phyloP scores from a whole-genome alignment of 1,139 yeast genomes.

The Entelexis sorbosivorans region DNA sequence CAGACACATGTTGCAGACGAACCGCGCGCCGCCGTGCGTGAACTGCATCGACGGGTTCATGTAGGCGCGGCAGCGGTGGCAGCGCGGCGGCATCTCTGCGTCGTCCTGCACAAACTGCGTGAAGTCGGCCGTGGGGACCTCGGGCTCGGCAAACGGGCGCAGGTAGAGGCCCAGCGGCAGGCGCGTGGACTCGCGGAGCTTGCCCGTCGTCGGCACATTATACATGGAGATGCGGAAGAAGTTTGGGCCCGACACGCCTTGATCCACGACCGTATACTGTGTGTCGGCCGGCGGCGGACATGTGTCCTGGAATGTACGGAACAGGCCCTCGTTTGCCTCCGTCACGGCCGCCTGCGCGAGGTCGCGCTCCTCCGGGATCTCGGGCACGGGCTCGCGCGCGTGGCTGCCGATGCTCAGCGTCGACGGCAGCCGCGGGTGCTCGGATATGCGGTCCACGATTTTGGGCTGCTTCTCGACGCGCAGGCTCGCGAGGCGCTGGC shows the following conservation, averaged over 20 bases:
- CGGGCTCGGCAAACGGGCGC: constrained; percentile 63
- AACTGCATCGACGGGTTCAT: constrained; percentile 75
- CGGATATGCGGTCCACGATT: constrained; percentile 15
- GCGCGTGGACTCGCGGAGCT: constrained; percentile 55
- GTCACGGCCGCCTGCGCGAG: constrained; percentile 40
- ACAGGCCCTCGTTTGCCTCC: constrained; percentile 36
- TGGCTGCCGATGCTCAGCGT: constrained; percentile 19
- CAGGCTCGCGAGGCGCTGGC: constrained; percentile 7
- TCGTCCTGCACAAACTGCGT: constrained; percentile 24
- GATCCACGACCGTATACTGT: constrained; percentile 59
- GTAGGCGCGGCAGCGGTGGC: constrained; percentile 65
- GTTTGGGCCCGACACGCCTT: constrained; percentile 75
- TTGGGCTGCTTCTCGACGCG: not conserved
- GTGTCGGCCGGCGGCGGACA: constrained; percentile 77
- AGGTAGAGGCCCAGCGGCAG: constrained; percentile 73
- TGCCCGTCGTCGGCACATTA: constrained; percentile 68
- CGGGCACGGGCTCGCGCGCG: constrained; percentile 30
- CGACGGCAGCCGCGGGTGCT: constrained; percentile 8
- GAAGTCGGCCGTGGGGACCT: constrained; percentile 62
- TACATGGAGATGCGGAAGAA: constrained; percentile 73
- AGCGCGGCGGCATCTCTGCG: constrained; percentile 52
- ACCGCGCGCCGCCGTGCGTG: constrained; percentile 51
- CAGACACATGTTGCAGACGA: constrained; percentile 80
- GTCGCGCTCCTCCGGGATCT: constrained; percentile 48
- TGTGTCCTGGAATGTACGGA: constrained; percentile 61